Base-by-base conservation (phyloP, 2,329 filamentous ascomycete species). In the Calonectria pseudoreteaudii region DNA sequence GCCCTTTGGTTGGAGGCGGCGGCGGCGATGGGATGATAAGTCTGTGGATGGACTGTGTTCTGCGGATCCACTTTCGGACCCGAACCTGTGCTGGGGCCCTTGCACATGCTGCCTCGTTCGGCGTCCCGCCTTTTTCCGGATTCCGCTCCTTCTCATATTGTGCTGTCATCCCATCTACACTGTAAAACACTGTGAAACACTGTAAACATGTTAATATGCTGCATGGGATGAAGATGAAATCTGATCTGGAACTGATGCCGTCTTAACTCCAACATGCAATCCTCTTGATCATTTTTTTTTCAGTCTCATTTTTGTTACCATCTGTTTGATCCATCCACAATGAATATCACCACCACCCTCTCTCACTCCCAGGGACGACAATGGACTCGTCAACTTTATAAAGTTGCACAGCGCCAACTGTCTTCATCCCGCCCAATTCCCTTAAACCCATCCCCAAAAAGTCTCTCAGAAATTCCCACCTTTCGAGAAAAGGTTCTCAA, bases 401-500 rank as follows among this genome's bases (percentile, higher is more conserved):
- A 72, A 60, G 66, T 62, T 11, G 14, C 60, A 38, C 56, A 53
- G 49, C 74, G 65, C 64, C 65, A 38, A 38, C 64, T 75, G 23
- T 71, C 67, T 31, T 56, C 72, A 38, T 31, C 72, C 64, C 66
- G 26, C 9, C 73, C 72, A 31, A 69, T 74, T 28, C 16, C 62
- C 10, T 47, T 79, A 10, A 26, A 36, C 9, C 72, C 76, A 65
- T 74, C 75, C n/a, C 44, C 71, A 20, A 28, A 38, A 28, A 68
- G 70, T 20, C 41, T 58, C 81, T 18, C 80, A 78, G 76, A 80
- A 67, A 73, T 90, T 58, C 80, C 86, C 1, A 74, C 79, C 18
- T 94, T 94, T 79, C 88, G 86, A 31, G 76, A 86, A n/a, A 76
- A 83, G 44, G 91, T 88, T 44, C 92, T 93, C 79, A 75, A 80